Evolutionary conservation across 1,284 basidiomycete species (phyloP).

Genomic region (Dichomitus squalens): DNA sequence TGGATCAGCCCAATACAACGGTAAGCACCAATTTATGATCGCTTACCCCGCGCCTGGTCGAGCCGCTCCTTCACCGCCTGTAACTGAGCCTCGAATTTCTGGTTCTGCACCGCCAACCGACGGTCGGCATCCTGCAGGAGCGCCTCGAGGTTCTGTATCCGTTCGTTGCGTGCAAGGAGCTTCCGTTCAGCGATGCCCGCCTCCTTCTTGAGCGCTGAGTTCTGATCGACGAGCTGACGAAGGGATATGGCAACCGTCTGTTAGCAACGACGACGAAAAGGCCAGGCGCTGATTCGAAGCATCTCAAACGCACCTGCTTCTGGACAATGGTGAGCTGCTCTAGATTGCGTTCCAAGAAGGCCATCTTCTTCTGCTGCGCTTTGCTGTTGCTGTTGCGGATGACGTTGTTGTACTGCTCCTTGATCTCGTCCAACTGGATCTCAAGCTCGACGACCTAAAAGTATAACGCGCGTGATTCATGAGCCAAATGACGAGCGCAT

Average conservation of each 20-base stretch:
- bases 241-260: slow-evolving; percentile 8
- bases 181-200: slow-evolving; percentile 97
- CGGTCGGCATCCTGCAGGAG: slow-evolving; percentile 93
- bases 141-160: slow-evolving; percentile 94
- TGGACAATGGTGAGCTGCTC: slow-evolving; percentile 96
- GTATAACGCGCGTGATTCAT: neutral
- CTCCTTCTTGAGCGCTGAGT: slow-evolving; percentile 97
- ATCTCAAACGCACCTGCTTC: slow-evolving; percentile 74
- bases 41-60: slow-evolving; percentile 87
- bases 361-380: slow-evolving; percentile 99
- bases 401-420: slow-evolving; percentile 99
- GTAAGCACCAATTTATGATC: slow-evolving; percentile 17
- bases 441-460: slow-evolving; percentile 97
- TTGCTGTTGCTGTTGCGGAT: slow-evolving; percentile 97
- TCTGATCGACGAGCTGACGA: slow-evolving; percentile 94
- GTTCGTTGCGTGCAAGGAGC: slow-evolving; percentile 93
- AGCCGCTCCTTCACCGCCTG: slow-evolving; percentile 91
- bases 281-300: neutral
- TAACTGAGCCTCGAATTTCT: slow-evolving; percentile 93
- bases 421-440: slow-evolving; percentile 98
- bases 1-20: slow-evolving; percentile 17
- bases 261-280: slow-evolving; percentile 16
- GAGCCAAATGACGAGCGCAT: slow-evolving; percentile 6
- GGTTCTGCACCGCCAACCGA: slow-evolving; percentile 87
- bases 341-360: slow-evolving; percentile 95